Evolutionary conservation across 768 basidiomycete species (phyloP).

Genomic region (Amanita pseudoporphyria): DNA sequence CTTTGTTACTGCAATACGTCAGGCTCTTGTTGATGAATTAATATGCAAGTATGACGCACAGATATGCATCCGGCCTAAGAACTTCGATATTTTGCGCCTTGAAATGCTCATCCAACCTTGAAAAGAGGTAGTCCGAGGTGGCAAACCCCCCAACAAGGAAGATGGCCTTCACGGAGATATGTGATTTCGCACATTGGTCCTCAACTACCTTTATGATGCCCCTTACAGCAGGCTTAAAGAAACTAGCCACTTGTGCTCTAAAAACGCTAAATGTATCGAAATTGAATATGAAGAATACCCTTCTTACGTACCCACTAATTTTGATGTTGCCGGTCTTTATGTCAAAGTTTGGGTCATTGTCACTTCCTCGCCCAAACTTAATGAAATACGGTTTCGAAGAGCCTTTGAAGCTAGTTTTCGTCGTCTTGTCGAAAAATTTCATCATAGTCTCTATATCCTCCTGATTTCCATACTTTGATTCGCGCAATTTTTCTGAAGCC

Average conservation of each 20-base stretch:
- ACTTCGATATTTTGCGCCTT: slow-evolving; percentile 23
- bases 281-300: neutral
- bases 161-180: slow-evolving; percentile 14
- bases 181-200: neutral
- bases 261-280: slow-evolving; percentile 19
- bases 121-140: slow-evolving; percentile 39
- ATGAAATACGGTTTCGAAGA: slow-evolving; percentile 31
- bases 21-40: neutral
- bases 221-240: slow-evolving; percentile 5
- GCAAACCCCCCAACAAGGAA: slow-evolving; percentile 47
- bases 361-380: slow-evolving; percentile 33
- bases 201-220: neutral
- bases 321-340: slow-evolving; percentile 33
- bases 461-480: slow-evolving; percentile 17
- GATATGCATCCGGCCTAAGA: slow-evolving; percentile 33
- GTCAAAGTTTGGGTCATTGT: slow-evolving; percentile 27
- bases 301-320: neutral
- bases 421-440: slow-evolving; percentile 35
- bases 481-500: neutral
- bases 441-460: slow-evolving; percentile 25
- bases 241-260: slow-evolving; percentile 1
- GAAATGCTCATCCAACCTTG: slow-evolving; percentile 27
- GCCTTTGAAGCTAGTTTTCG: slow-evolving; percentile 31
- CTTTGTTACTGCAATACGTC: slow-evolving; percentile 15
- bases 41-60: slow-evolving; percentile 25